Evolutionary conservation across 768 basidiomycete species (phyloP).

Genomic region (Imleria badia): DNA sequence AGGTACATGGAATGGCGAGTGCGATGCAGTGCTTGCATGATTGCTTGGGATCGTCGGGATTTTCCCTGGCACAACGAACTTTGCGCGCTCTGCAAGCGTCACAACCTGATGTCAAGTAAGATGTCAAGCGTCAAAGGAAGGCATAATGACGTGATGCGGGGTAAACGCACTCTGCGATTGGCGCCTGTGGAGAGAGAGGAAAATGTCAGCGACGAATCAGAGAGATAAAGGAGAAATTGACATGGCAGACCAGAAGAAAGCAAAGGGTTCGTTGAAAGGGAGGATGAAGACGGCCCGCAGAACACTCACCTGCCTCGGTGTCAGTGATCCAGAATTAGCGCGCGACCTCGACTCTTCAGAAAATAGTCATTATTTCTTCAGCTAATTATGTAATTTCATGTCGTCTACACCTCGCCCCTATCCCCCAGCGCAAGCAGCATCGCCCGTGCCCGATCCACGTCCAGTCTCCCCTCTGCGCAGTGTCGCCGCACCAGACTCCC

Average conservation of each 20-base stretch:
- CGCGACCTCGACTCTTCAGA: too few species aligned
- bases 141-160: slow-evolving; percentile 25
- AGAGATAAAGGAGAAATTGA: slow-evolving; percentile 30
- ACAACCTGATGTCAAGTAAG: too few species aligned
- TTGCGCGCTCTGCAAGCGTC: slow-evolving; percentile 87
- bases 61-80: slow-evolving; percentile 80
- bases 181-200: slow-evolving; percentile 50
- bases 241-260: slow-evolving; percentile 30
- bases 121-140: slow-evolving; percentile 22
- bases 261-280: background rate
- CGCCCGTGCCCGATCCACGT: slow-evolving; percentile 5
- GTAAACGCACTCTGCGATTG: slow-evolving; percentile 74
- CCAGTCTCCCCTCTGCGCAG: slow-evolving; percentile 27
- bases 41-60: slow-evolving; percentile 71
- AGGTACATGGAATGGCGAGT: slow-evolving; percentile 82
- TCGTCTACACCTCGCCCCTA: slow-evolving; percentile 10
- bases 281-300: slow-evolving; percentile 41
- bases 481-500: slow-evolving; percentile 33
- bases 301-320: slow-evolving; percentile 13
- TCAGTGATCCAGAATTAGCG: background rate
- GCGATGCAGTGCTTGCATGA: slow-evolving; percentile 87
- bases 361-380: too few species aligned
- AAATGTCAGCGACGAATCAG: slow-evolving; percentile 34
- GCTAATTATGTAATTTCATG: slow-evolving; percentile 13
- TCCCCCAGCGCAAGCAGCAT: slow-evolving; percentile 25